Base-by-base conservation (phyloP, 108 stramenopile genomes). In the Pseudonitzschia multiseries region DNA sequence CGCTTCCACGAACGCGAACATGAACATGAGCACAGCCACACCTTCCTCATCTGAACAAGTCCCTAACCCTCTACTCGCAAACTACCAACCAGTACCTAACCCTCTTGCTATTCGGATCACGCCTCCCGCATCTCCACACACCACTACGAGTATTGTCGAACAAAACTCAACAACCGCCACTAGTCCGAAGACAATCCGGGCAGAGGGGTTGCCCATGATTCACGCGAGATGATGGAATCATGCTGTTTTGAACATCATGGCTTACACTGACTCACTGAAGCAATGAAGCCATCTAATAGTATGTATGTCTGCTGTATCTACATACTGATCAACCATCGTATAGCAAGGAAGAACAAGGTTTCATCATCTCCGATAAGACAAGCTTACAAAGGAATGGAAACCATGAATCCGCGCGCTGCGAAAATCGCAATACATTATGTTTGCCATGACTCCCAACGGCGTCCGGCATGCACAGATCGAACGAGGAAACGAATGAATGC, bases 31-130 rank as follows among this genome's bases (percentile, higher is more conserved):
- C 9, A 26, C 20, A 21, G 22, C 36, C 41, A 5, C 48, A 32
- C 42, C n/a, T 28, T 29, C 66, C 12, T 24, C 24, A 46, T 26
- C 42, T 8, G 66, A 41, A 1, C 43, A 50, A 28, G 75, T 76
- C 17, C 75, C 75, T 0, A 76, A 76, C 32, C 75, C 75, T 20
- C 31, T 76, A 24, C 65, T 66, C 18, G 36, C 57, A 5, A 65
- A 63, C 46, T 76, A 76, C 67, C 53, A 68, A 50, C 75, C 70
- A 18, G 76, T 77, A 1, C 76, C 76, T 24, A 77, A 77, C 70
- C 76, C 76, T 15, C 64, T 77, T 61, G 75, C 76, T 54, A 40
- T 62, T 62, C 69, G 68, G 44, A 66, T 77, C 76, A 77, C 76
- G 24, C 76, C 76, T 56, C 76, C 76, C 9, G 69, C 57, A 31